phyloP scores from a whole-genome alignment of 2,329 filamentous ascomycete species.

The Colletotrichum agaves region DNA sequence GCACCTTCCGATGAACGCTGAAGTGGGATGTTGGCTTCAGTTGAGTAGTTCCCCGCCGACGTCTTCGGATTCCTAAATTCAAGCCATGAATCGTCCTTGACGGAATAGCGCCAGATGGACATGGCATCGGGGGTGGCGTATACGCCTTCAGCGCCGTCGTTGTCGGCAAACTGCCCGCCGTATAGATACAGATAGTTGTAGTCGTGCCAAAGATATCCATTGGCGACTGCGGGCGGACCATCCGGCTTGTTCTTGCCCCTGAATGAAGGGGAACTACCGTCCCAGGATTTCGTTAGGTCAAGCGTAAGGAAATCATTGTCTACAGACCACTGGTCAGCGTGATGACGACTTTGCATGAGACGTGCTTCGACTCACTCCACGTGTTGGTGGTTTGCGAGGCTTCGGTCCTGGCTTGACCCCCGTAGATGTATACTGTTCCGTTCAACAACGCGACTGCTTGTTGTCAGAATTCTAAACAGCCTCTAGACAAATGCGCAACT shows the following conservation, averaged over 20 bases:
- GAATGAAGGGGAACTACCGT: conserved; percentile 70
- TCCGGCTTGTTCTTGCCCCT: conserved; percentile 71
- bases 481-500: conserved; percentile 33
- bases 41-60: conserved; percentile 71
- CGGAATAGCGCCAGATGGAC: conserved; percentile 77
- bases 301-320: conserved; percentile 78
- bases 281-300: conserved; percentile 80
- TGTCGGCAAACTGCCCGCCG: conserved; percentile 78
- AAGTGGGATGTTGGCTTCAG: conserved; percentile 63
- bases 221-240: conserved; percentile 76
- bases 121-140: conserved; percentile 65
- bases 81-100: conserved; percentile 68
- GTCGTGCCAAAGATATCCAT: conserved; percentile 82
- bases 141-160: conserved; percentile 50
- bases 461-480: not conserved
- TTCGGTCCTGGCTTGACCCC: conserved; percentile 71
- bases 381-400: conserved; percentile 69
- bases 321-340: conserved; percentile 44
- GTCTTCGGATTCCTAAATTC: conserved; percentile 71
- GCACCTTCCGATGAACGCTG: conserved; percentile 80
- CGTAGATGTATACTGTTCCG: conserved; percentile 81
- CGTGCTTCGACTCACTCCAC: conserved; percentile 68
- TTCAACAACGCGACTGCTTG: conserved; percentile 72
- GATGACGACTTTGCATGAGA: fast-evolving
- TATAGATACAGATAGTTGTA: conserved; percentile 77